Base-by-base conservation (phyloP, 2,329 filamentous ascomycete species). In the Blastomyces silverae region DNA sequence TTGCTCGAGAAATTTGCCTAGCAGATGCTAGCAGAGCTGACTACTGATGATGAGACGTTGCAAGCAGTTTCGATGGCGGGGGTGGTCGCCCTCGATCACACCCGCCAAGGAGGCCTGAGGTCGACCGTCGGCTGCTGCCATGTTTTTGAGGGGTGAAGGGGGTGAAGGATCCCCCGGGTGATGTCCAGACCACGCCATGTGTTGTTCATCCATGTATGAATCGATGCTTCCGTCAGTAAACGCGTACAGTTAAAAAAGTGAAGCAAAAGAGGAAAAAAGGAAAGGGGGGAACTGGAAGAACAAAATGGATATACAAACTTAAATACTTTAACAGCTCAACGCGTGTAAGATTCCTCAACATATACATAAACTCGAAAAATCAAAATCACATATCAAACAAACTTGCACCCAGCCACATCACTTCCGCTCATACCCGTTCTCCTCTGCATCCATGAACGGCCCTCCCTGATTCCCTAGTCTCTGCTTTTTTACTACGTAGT, bases 341-440 rank as follows among this genome's bases (percentile, higher is more conserved):
- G 34, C 34, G 1, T 37, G 31, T 17, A 44, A 11, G 8, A 17
- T 44, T 17, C 17, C 42, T 44, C 42, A 7, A 44, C 42, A 44
- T 44, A n/a, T n/a, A n/a, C 5, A 4, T 34, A 34, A 34, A 34
- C 31, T 37, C 34, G 8, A 37, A 37, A 37, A 37, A 10, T 31
- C 31, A n/a, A n/a, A n/a, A 46, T 15, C 44, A 46, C 20, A 48
- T 48, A 48, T 22, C 44, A 22, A 22, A 10, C 17, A n/a, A n/a
- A n/a, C n/a, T n/a, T n/a, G 15, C 44, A 15, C 42, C 15, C 42
- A 44, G 15, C 42, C 48, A 52, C 20, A n/a, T 52, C n/a, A n/a
- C 48, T 52, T 25, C 50, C 50, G 50, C 25, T 31, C 50, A 53
- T 53, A 53, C 25, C 50, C 50, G 50, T n/a, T 17, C 50, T 31